phyloP scores from a whole-genome alignment of 805 yeast species.

The Yamadazyma philogaea region DNA sequence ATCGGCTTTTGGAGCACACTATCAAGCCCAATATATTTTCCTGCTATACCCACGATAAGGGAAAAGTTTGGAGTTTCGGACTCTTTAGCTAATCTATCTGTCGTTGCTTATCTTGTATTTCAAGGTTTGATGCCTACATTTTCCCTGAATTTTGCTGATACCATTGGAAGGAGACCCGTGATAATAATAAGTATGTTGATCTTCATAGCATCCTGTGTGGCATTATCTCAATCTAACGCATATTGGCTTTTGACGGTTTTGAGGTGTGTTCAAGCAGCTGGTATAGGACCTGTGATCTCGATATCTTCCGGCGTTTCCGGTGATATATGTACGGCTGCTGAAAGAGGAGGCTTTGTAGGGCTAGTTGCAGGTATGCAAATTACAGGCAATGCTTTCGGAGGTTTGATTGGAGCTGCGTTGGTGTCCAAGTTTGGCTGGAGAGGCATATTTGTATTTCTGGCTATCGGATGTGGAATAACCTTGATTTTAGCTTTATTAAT shows the following conservation, averaged over 20 bases:
- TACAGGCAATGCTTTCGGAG: slow-evolving; percentile 76
- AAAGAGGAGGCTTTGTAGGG: slow-evolving; percentile 72
- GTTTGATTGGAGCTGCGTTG: slow-evolving; percentile 57
- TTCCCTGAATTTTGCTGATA: slow-evolving; percentile 66
- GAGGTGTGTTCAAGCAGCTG: slow-evolving; percentile 74
- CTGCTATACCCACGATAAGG: slow-evolving; percentile 63
- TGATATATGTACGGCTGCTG: slow-evolving; percentile 61
- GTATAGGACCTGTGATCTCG: slow-evolving; percentile 73
- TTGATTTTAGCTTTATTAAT: slow-evolving; percentile 20
- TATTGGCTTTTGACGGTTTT: slow-evolving; percentile 64
- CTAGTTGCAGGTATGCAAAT: slow-evolving; percentile 60
- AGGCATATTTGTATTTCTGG: slow-evolving; percentile 72
- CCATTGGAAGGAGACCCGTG: slow-evolving; percentile 69
- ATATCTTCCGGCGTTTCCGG: slow-evolving; percentile 69
- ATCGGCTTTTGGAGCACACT: slow-evolving; percentile 67
- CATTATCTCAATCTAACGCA: slow-evolving; percentile 54
- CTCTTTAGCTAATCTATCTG: slow-evolving; percentile 62
- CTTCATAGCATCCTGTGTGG: slow-evolving; percentile 62
- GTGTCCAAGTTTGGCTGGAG: slow-evolving; percentile 52
- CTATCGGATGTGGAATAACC: slow-evolving; percentile 57
- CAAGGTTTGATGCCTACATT: slow-evolving; percentile 78
- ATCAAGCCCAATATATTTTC: slow-evolving; percentile 77
- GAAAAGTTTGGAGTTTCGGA: slow-evolving; percentile 52
- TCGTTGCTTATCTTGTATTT: slow-evolving; percentile 69
- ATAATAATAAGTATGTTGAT: slow-evolving; percentile 51